Percentiles rank a stretch among this genome's conserved stretches.
Evolutionary conservation across 345 rosid species (phyloP).

Genomic region (Chamaenerion angustifolium): DNA sequence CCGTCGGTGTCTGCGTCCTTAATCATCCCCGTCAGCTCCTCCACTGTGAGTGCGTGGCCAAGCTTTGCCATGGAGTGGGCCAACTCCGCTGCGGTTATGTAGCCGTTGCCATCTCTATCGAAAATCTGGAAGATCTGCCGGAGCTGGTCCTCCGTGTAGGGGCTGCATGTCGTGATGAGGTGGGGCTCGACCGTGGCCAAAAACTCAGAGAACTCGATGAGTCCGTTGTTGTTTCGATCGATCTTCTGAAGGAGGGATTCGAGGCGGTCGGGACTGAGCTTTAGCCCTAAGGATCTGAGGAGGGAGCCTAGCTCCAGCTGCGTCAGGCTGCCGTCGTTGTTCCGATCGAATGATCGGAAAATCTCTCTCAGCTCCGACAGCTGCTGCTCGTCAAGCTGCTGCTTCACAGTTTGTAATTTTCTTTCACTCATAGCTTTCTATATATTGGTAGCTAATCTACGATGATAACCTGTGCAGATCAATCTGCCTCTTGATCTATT

Average conservation of each 20-base stretch:
- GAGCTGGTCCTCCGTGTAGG: conserved; percentile 66
- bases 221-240: conserved; percentile 69
- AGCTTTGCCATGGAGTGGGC: conserved; percentile 81
- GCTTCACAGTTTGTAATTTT: too few species aligned
- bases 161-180: conserved; percentile 41
- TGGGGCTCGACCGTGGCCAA: conserved; percentile 65
- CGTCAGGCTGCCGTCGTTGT: conserved; percentile 77
- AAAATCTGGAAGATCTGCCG: conserved; percentile 52
- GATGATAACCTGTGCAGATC: too few species aligned
- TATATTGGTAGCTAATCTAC: too few species aligned
- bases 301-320: conserved; percentile 77
- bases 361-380: conserved; percentile 58
- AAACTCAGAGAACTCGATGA: conserved; percentile 79
- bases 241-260: conserved; percentile 60
- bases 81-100: conserved; percentile 65
- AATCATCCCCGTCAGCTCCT: conserved; percentile 86
- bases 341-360: conserved; percentile 66
- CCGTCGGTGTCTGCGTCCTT: conserved; percentile 91
- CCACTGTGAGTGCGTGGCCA: conserved; percentile 68
- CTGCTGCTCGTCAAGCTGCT: conserved; percentile 57
- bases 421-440: too few species aligned
- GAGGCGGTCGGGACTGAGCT: conserved; percentile 54
- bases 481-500: too few species aligned
- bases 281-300: conserved; percentile 54
- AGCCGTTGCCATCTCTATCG: conserved; percentile 70